Evolutionary conservation across 495 filamentous ascomycete species (phyloP).

Genomic region (Tuber aestivum): DNA sequence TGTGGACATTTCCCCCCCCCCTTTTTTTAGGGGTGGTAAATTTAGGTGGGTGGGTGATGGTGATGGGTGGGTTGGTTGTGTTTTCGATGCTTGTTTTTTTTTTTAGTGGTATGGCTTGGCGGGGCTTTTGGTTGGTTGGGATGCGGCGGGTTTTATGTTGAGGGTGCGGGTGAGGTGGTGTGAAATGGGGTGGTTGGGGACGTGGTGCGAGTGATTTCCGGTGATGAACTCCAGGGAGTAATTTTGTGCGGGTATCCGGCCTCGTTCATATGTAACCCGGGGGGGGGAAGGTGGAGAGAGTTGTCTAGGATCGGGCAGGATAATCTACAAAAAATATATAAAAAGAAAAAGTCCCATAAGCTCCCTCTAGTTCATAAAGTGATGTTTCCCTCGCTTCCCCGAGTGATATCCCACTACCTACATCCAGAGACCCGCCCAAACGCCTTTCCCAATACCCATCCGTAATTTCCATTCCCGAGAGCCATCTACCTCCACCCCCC

Average conservation of each 20-base stretch:
- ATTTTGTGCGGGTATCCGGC: background rate
- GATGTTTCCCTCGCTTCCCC: background rate
- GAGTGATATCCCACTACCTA: background rate
- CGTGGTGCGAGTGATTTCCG: background rate
- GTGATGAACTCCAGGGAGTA: background rate
- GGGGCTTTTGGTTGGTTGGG: background rate
- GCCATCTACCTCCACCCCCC: conserved; percentile 74
- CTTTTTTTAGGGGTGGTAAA: background rate
- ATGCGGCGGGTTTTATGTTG: background rate
- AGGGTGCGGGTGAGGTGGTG: background rate
- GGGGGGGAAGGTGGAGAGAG: background rate
- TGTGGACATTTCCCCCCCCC: background rate
- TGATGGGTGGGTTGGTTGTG: background rate
- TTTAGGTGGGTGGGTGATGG: background rate
- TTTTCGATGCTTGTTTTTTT: background rate
- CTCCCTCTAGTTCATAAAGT: background rate
- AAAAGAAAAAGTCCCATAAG: background rate
- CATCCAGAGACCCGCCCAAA: background rate
- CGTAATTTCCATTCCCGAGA: conserved; percentile 2
- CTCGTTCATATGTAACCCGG: background rate
- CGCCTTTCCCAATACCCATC: background rate
- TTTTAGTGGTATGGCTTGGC: background rate
- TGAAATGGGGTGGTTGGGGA: background rate
- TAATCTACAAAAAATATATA: background rate
- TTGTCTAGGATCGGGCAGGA: background rate